phyloP scores from a whole-genome alignment of 768 basidiomycete genomes.

The Harrya chromipes region DNA sequence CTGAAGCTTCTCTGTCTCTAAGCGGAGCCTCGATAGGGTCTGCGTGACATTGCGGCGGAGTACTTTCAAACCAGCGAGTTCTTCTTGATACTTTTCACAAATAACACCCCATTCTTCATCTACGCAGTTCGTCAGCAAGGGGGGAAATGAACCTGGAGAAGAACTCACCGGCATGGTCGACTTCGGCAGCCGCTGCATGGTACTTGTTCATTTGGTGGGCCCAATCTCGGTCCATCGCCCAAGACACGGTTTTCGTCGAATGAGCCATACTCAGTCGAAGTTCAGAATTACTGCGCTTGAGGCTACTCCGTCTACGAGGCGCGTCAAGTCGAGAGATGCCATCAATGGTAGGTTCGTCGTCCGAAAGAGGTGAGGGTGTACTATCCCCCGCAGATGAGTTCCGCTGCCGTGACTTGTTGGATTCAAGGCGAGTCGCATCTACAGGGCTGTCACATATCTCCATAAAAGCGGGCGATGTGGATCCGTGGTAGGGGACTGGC shows the following conservation, averaged over 20 bases:
- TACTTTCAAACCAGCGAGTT: constrained; percentile 56
- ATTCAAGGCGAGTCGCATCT: constrained; percentile 13
- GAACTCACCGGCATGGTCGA: constrained; percentile 39
- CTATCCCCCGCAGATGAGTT: constrained; percentile 18
- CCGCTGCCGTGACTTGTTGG: constrained; percentile 13
- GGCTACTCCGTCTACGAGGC: constrained; percentile 57
- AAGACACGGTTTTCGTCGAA: constrained; percentile 65
- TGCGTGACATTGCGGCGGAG: constrained; percentile 52
- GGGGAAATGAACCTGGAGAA: not conserved
- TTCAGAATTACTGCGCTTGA: constrained; percentile 52
- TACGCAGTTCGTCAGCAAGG: constrained; percentile 26
- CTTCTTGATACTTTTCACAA: constrained; percentile 55
- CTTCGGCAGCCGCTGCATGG: constrained; percentile 37
- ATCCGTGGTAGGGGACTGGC: constrained; percentile 45
- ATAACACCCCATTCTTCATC: constrained; percentile 60
- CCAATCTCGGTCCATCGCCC: constrained; percentile 69
- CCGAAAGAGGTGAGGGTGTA: constrained; percentile 30
- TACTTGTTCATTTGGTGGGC: constrained; percentile 53
- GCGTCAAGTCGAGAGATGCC: constrained; percentile 32
- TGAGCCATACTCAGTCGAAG: constrained; percentile 47
- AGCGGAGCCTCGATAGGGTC: constrained; percentile 37
- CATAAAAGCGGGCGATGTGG: constrained; percentile 28
- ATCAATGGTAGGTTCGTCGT: constrained; percentile 32
- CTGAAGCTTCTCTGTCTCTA: constrained; percentile 40
- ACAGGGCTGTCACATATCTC: constrained; percentile 35